Base-by-base conservation (phyloP, 108 stramenopile genomes). In the Nitzschia putrida region DNA sequence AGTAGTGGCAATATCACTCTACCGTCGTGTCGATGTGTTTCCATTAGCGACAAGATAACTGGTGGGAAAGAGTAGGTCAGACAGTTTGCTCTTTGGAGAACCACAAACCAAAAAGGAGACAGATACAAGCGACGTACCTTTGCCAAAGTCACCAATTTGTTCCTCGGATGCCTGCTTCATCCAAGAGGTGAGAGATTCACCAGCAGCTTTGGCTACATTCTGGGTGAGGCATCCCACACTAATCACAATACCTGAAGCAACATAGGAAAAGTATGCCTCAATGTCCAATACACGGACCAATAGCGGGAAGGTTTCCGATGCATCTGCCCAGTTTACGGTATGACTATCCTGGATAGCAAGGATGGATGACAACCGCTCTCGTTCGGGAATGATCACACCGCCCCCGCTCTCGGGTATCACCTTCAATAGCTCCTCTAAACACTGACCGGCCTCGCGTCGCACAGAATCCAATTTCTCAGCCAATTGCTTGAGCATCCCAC, bases 181-280 rank as follows among this genome's bases (percentile, higher is more conserved):
- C 93, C 93, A 97, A 34, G 88, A 71, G 50, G 96, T 68, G 9
- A 99, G 80, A 24, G 90, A 82, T 0, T 55, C 69, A 40, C 73
- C 68, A 8, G 95, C 83, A 41, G 76, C 67, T 78, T 93, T 96
- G n/a, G 86, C 82, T 8, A 96, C 90, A 53, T 81, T 84, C 79
- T 99, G 95, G 8, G 92, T 94, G 56, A 98, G 72, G 20, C 96
- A 93, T 20, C 98, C 98, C n/a, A 96, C 92, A 64, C 94, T 95
- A 20, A 97, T 71, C 14, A 96, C 74, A 51, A 98, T 70, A 21
- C 98, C 98, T 53, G 86, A 82, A 29, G 97, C 59, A 64, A 97
- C 84, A 22, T 65, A 70, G 34, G 79, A 65, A 29, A 83, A 82
- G 64, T 90, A 97, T 39, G 50, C 75, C 50, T 95, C 88, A 25